Base-by-base conservation (phyloP, 1,139 yeast species). In the Debaryomyces sp. region DNA sequence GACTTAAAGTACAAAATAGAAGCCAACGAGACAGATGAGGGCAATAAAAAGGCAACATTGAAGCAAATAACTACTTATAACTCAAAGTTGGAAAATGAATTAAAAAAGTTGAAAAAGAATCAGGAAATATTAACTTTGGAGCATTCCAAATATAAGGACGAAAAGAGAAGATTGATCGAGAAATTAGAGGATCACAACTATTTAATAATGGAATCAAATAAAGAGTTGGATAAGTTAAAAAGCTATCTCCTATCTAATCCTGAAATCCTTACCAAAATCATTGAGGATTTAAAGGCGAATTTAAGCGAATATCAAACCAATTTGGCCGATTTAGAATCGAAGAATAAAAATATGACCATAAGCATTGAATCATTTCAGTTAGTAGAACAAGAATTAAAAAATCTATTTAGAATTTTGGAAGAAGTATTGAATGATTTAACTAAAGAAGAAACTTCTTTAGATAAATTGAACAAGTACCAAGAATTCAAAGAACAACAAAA, bases 91-190 rank as follows among this genome's bases (percentile, higher is more conserved):
- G 96, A 88, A 58, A 66, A 69, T 9, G 85, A 87, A 55, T 71
- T 90, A 54, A 80, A 85, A 55, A 75, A 77, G 53, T 71, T 89
- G 54, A 87, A 87, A 54, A 76, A 73, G 44, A 66, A 78, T 1
- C 96, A 89, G 61, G 91, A 87, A 56, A 67, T 74, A 21, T 68
- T 88, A 43, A 78, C 87, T 0, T 66, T 73, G n/a, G 91, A 87
- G 55, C 90, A 88, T 61, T 74, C 78, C 27, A 79, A 77, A 44
- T 88, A 89, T 64, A 87, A 84, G 62, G 70, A 75, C 23, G 85
- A 84, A 50, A 89, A 89, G 59, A 70, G 73, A 17, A 68, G 80
- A 35, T 64, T 88, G 47, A 76, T 85, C 27, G 78, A 79, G 43
- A 79, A 81, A 51, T 62, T 81, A 2, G 84, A 84, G 52, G 85